Base-by-base conservation (phyloP, 176 grass and related monocot species). In the Phragmites australis region DNA sequence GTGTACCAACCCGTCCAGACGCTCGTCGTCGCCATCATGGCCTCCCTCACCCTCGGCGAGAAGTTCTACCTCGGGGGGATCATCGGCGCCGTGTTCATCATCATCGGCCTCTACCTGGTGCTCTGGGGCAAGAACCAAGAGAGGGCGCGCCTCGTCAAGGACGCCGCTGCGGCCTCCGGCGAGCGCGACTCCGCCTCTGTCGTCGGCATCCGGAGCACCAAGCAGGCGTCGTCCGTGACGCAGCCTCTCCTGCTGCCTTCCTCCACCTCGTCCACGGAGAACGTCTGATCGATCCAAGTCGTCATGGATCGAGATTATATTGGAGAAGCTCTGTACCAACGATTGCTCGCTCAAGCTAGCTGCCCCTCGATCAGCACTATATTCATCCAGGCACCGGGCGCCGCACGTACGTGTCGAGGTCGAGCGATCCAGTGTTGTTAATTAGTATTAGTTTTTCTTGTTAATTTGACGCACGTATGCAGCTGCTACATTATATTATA, bases 1-100 rank as follows among this genome's bases (percentile, higher is more conserved):
- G 96, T 99, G 71, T 99, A 99, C 78, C 96, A 99, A 82, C 96
- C 96, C 1, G 96, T 99, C 6, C 93, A 99, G 81, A 99, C 96
- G 21, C 86, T 99, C 1, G 96, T 99, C 29, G 96, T 99, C 1
- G 96, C 96, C 40, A 91, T 99, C 90, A 88, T 86, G 92, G 90
- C 96, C 31, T 93, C 96, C 37, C 57, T 93, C 40, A 90, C 94
- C 65, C 83, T 97, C 0, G 87, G 91, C 34, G 91, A 93, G 71
- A 83, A 91, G 74, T 97, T 93, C 94, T 97, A 93, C 83, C 91
- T 97, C 6, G 91, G 97, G 17, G 96, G 96, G n/a, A 68, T 98
- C 78, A 93, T 98, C 67, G 95, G 95, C 54, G 95, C 95, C 57
- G 67, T 83, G 21, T 50, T 97, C 73, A 98, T 98, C 92, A 79